Conservation (phyloP, 2,329 filamentous ascomycete species). For the Coniochaeta pulveracea region DNA sequence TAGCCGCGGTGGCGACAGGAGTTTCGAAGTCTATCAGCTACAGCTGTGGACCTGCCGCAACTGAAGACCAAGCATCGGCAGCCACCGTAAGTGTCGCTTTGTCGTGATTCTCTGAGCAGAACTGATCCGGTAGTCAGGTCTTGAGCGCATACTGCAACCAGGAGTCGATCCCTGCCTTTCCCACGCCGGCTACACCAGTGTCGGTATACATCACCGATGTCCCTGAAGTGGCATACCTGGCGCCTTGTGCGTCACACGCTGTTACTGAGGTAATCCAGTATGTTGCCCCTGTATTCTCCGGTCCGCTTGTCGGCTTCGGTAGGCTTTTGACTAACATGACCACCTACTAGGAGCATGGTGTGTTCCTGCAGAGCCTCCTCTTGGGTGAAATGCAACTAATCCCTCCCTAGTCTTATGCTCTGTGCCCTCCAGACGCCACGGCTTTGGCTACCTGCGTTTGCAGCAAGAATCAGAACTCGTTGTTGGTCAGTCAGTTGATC, state of each 20-base stretch:
- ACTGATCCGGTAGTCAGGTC: too few relatives aligned
- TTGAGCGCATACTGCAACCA: slow-evolving; percentile 38
- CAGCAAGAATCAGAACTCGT: slow-evolving; percentile 35
- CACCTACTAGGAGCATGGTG: neutral
- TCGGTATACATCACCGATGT: slow-evolving; percentile 39
- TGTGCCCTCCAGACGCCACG: slow-evolving; percentile 16
- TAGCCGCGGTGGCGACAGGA: slow-evolving; percentile 22
- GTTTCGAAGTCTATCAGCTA: slow-evolving; percentile 28
- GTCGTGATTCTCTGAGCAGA: neutral
- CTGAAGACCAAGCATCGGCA: slow-evolving; percentile 35
- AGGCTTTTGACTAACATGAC: slow-evolving; percentile 6
- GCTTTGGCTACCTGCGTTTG: slow-evolving; percentile 38
- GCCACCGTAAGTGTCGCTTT: slow-evolving; percentile 18
- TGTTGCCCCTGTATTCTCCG: slow-evolving; percentile 13
- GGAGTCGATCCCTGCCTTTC: slow-evolving; percentile 22
- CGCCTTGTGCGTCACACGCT: slow-evolving; percentile 28
- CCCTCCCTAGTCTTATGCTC: slow-evolving; percentile 16
- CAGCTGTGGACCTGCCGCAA: slow-evolving; percentile 33
- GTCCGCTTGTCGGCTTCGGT: neutral
- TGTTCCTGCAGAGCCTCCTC: slow-evolving; percentile 8
- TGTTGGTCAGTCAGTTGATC: slow-evolving; percentile 28
- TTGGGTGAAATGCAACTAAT: slow-evolving; percentile 16
- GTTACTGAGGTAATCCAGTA: slow-evolving; percentile 26
- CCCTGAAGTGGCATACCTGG: slow-evolving; percentile 27
- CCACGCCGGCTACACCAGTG: slow-evolving; percentile 30